Base-by-base conservation (phyloP, 331 rosid genomes). In the Malus hybrid region DNA sequence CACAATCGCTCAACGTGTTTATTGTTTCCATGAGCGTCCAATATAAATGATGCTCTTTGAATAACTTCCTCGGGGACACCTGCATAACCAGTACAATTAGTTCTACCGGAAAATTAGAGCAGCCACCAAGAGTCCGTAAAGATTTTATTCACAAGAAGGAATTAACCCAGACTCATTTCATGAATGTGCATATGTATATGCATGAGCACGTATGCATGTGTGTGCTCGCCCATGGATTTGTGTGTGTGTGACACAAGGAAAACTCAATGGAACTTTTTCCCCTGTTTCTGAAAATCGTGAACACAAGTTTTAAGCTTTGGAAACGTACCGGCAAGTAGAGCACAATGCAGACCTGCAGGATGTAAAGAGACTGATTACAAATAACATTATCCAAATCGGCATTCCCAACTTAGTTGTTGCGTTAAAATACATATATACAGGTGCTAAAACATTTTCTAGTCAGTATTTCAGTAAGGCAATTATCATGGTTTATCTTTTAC, bases 331-430 rank as follows among this genome's bases (percentile, higher is more conserved):
- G 96, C 97, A 79, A 88, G 99, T 56, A 78, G 84, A 1, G 99
- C 99, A 82, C 99, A 94, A 76, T 94, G 96, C 79, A 94, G 84
- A 53, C 99, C 99, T 94, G 95, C 88, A 76, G 50, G 82, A 77
- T 67, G 76, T n/a, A 44, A 15, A n/a, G 13, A 14, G 33, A 66
- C 16, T 20, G 84, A 44, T 44, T 44, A 44, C 15, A 44, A 44
- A 44, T 44, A 44, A 44, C 50, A 44, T 75, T 68, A 84, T 50
- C 83, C 75, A 78, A 72, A 66, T 44, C 14, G 65, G 75, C 75
- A 75, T 60, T 52, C 63, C 69, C 44, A 70, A 77, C 56, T 69
- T 73, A 72, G 78, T 42, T 73, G 75, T 48, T 69, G 33, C 10
- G 3, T 57, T 26, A 55, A 22, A 4, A 13, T 20, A 12, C 1